Evolutionary conservation across 345 rosid genomes (phyloP).

Genomic region (Clarkia xantiana): DNA sequence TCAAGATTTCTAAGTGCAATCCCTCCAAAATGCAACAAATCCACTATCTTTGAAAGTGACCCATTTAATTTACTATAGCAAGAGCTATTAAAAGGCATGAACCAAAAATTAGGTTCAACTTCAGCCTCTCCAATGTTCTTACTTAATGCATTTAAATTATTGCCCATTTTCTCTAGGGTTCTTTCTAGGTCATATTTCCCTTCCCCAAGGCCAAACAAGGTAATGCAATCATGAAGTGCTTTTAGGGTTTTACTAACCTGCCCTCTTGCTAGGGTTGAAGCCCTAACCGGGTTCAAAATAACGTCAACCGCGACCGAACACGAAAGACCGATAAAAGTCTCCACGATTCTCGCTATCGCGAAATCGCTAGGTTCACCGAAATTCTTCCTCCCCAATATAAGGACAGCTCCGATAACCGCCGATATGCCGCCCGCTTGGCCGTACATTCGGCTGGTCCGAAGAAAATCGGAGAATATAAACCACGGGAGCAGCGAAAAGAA

Average conservation of each 20-base stretch:
- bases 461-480: conserved; percentile 58
- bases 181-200: conserved; percentile 18
- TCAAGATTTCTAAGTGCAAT: conserved; percentile 29
- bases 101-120: conserved; percentile 80
- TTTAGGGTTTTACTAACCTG: conserved; percentile 35
- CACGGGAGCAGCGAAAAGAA: conserved; percentile 74
- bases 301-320: conserved; percentile 58
- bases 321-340: conserved; percentile 70
- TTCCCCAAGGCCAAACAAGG: conserved; percentile 22
- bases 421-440: conserved; percentile 86
- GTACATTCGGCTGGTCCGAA: conserved; percentile 57
- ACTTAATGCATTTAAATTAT: conserved; percentile 27
- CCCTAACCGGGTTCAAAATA: conserved; percentile 51
- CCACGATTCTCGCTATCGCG: conserved; percentile 71
- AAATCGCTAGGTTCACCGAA: conserved; percentile 74
- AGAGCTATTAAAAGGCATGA: conserved; percentile 46
- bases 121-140: conserved; percentile 61
- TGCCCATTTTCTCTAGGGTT: conserved; percentile 34
- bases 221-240: conserved; percentile 28
- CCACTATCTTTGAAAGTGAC: conserved; percentile 46
- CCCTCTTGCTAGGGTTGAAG: conserved; percentile 47
- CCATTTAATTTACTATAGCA: conserved; percentile 43
- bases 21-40: conserved; percentile 43
- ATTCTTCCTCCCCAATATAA: conserved; percentile 62
- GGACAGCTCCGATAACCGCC: conserved; percentile 62